Evolutionary conservation across 2,329 filamentous ascomycete species (phyloP).

Genomic region (Nigrospora oryzae): DNA sequence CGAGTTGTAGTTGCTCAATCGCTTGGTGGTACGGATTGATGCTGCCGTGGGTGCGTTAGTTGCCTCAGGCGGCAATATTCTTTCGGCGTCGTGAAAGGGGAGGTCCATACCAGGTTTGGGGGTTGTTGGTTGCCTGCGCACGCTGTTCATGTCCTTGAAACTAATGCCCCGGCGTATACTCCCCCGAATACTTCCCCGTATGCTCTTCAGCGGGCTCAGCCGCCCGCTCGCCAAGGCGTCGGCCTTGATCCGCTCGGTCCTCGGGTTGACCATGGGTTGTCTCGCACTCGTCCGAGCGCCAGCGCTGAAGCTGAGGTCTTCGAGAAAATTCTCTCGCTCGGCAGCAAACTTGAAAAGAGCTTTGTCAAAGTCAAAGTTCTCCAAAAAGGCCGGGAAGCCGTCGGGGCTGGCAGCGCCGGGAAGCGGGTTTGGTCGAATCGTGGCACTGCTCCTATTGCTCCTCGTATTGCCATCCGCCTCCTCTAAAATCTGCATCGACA

Average conservation of each 20-base stretch:
- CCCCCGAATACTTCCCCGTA: constrained; percentile 63
- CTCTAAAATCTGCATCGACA: constrained; percentile 42
- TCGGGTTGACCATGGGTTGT: constrained; percentile 67
- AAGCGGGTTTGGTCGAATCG: constrained; percentile 41
- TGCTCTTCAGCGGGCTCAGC: constrained; percentile 45
- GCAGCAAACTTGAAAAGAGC: constrained; percentile 89
- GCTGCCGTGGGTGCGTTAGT: constrained; percentile 25
- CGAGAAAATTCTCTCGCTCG: constrained; percentile 89
- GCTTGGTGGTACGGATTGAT: constrained; percentile 69
- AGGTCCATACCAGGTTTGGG: constrained; percentile 61
- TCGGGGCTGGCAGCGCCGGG: constrained; percentile 16
- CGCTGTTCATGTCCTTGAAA: constrained; percentile 89
- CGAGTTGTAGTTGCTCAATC: constrained; percentile 95
- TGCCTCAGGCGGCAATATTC: not conserved
- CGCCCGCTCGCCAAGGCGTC: constrained; percentile 54
- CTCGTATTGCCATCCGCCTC: constrained; percentile 48
- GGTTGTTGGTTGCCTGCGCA: constrained; percentile 75
- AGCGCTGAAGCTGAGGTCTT: constrained; percentile 83
- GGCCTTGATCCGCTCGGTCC: constrained; percentile 72
- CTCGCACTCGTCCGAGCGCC: constrained; percentile 66
- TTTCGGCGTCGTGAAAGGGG: not conserved
- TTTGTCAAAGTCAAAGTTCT: constrained; percentile 86
- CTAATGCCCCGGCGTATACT: constrained; percentile 90
- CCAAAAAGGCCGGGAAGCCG: constrained; percentile 28
- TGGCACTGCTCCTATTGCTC: constrained; percentile 60